Evolutionary conservation across 2,329 filamentous ascomycete genomes (phyloP), one percentile per base, ranked within the genome.

Genomic region (Neobulgaria alba): DNA sequence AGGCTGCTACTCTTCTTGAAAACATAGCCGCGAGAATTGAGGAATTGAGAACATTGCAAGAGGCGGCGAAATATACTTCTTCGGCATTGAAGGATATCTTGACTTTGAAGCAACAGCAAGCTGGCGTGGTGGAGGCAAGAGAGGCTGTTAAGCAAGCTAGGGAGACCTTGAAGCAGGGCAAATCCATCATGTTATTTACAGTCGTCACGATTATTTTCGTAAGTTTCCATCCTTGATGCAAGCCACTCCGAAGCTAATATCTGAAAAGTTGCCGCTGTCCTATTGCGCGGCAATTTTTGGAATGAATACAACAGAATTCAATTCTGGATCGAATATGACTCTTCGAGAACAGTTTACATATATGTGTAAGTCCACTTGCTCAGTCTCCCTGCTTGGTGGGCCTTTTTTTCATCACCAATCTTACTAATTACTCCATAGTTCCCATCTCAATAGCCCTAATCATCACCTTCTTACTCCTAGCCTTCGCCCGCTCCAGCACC

Each of bases 181-280:
- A 61, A 0, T 61, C 65, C 1, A 64, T 71, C 37, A 65, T 71
- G 60, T 54, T 65, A 2, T 69, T 71, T 40, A 70, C 67, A 0
- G 46, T 69, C 2, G 63, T 69, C 1, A 69, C 67, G 0, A 68
- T 70, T 30, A 49, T 69, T 18, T 70, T 71, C 39, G 36, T 43
- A 35, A 20, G 41, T 29, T 12, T 14, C 14, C 12, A 19, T 23
- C 12, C n/a, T 12, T 19, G 12, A 15, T 32, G 23, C 12, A 7
- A 5, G 3, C n/a, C 31, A 29, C 21, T 19, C 29, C 5, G 7
- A 29, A 17, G 29, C 3, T 3, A 18, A 5, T 23, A 8, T 8
- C n/a, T 29, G 29, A 17, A 20, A 8, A 43, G 41, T 48, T 65
- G 1, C 63, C 64, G 1, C 49, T 66, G 4, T 61, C 61, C 0